phyloP scores from a whole-genome alignment of 371 early-diverging fungal genomes.

The Mortierella sp. region DNA sequence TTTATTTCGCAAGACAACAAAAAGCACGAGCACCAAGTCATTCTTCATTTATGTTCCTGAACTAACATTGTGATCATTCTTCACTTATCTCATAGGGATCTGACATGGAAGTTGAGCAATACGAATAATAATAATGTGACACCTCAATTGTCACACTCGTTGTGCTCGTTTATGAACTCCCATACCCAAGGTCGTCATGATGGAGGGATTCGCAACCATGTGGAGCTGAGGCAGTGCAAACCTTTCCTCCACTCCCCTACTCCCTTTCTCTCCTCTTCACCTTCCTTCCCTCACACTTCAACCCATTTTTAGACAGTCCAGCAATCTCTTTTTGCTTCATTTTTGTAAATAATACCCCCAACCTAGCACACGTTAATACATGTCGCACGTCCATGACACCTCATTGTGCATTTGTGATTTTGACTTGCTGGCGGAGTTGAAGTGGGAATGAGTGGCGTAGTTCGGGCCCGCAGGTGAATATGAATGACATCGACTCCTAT shows the following conservation, averaged over 20 bases:
- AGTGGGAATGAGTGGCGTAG: too few species aligned
- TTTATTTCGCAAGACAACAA: not conserved
- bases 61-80: slow-evolving; percentile 3
- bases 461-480: not conserved
- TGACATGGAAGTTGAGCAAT: slow-evolving; percentile 51
- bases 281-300: not conserved
- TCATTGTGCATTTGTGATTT: not conserved
- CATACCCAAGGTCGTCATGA: not conserved
- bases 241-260: not conserved
- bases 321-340: slow-evolving; percentile 5
- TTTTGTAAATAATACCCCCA: slow-evolving; percentile 19
- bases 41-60: not conserved
- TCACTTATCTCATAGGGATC: slow-evolving; percentile 27
- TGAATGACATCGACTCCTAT: not conserved
- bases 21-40: slow-evolving; percentile 4
- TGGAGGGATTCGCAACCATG: not conserved
- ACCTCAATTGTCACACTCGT: not conserved
- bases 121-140: slow-evolving; percentile 28
- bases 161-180: not conserved
- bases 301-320: not conserved
- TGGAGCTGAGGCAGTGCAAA: slow-evolving; percentile 6
- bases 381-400: too few species aligned
- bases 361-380: not conserved
- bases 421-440: not conserved
- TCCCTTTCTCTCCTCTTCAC: not conserved